A percentile compares a stretch with the other conserved stretches of the same genome.
These are phyloP conservation scores for Podila clonocystis DNA, from an alignment of 192 early-diverging fungal genomes.

Conservation along the genomic window DNA sequence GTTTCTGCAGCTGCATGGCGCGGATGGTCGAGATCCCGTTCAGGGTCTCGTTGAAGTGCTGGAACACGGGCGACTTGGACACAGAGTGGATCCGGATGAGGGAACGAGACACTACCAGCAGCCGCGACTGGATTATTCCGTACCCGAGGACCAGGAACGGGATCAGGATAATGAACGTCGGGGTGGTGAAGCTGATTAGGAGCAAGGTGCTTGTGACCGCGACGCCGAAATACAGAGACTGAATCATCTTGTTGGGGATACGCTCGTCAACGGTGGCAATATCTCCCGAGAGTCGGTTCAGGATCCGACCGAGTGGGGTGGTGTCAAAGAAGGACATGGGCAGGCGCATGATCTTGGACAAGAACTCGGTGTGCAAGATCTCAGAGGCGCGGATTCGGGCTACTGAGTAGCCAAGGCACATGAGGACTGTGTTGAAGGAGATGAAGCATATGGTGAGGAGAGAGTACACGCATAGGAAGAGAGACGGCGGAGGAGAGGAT, in stretches of 20 bases:
- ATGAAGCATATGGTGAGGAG: constrained; percentile 22
- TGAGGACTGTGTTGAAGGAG: constrained; percentile 9
- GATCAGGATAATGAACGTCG: constrained; percentile 8
- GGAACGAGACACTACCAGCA: constrained; percentile 68
- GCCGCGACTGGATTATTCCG: constrained; percentile 52
- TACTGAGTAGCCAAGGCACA: constrained; percentile 16
- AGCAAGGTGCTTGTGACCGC: constrained; percentile 39
- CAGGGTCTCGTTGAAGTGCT: constrained; percentile 64
- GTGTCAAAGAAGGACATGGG: constrained; percentile 74
- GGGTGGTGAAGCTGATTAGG: constrained; percentile 24
- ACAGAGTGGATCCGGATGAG: constrained; percentile 77
- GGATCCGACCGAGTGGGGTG: constrained; percentile 71
- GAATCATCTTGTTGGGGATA: constrained; percentile 26
- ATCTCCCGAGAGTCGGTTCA: constrained; percentile 66
- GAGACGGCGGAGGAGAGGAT: neutral
- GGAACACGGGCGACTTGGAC: constrained; percentile 76
- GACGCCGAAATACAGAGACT: constrained; percentile 14
- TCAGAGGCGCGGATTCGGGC: constrained; percentile 68
- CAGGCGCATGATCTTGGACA: constrained; percentile 69
- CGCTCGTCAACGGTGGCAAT: constrained; percentile 23
- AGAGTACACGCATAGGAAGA: constrained; percentile 32
- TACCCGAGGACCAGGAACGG: constrained; percentile 35
- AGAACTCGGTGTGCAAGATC: constrained; percentile 65
- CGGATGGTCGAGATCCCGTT: constrained; percentile 65
- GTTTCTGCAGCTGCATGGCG: constrained; percentile 45